Evolutionary conservation across 345 rosid species (phyloP).

Genomic region (Eucalyptus sp.): DNA sequence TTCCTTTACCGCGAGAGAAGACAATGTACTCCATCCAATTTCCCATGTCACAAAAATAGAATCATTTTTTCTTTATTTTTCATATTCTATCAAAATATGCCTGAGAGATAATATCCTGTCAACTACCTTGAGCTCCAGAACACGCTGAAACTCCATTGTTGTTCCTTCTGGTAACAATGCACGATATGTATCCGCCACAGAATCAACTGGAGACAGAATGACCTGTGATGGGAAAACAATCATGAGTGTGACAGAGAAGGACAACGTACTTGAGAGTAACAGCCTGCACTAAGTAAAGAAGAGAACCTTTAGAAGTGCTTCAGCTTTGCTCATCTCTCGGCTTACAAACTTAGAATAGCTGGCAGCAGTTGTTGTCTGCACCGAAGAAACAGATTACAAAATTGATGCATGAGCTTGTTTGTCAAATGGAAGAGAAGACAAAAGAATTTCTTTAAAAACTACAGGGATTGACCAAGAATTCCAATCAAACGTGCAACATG

Average conservation of each 20-base stretch:
- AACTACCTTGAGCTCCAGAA: constrained; percentile 84
- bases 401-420: not conserved
- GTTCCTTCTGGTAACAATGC: constrained; percentile 98
- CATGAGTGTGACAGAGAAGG: not conserved
- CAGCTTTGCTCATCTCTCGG: constrained; percentile 99
- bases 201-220: constrained; percentile 88
- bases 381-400: not conserved
- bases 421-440: not conserved
- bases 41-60: not conserved
- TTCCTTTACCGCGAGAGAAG: not conserved
- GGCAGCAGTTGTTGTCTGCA: constrained; percentile 74
- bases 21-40: not conserved
- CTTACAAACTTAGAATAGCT: constrained; percentile 91
- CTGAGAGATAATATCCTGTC: not conserved
- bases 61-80: not conserved
- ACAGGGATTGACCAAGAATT: not conserved
- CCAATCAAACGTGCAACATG: not conserved
- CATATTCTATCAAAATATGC: not conserved
- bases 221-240: constrained; percentile 29
- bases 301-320: constrained; percentile 88
- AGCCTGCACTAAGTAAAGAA: not conserved
- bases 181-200: constrained; percentile 92
- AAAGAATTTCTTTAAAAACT: not conserved
- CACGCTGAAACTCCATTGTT: constrained; percentile 96
- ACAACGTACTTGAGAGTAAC: not conserved